Base-by-base conservation (phyloP, 1,284 basidiomycete genomes). In the Sporisorium exsertum region DNA sequence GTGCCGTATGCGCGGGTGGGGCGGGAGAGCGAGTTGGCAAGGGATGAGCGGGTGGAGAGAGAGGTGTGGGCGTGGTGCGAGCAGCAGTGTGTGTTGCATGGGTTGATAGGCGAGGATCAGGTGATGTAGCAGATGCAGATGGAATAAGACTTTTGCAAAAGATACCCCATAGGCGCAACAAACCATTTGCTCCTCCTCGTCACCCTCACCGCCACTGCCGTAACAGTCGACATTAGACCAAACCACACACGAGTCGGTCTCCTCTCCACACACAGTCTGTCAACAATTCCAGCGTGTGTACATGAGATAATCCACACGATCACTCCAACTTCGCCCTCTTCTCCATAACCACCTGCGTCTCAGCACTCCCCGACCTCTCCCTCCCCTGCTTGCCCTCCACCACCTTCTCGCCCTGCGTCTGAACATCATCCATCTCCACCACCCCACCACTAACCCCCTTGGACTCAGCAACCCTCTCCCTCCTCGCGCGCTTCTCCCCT, bases 1-100 rank as follows among this genome's bases (percentile, higher is more conserved):
- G 65, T 82, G 1, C 81, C 81, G 2, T 82, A 74, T 67, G 77
- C 79, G 12, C 52, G 59, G 3, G 59, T 64, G 0, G 77, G 79
- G 0, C 35, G 32, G 40, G 52, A 64, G 8, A 72, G 63, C 40
- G 50, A 69, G 5, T 45, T 74, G 16, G 81, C 66, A 0, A 42
- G 49, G 2, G 32, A 78, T 43, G 9, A 49, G 7, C 15, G 42
- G 7, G 47, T 63, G 0, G 50, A 66, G 16, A 58, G 61, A 0
- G 16, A 56, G n/a, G 71, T 78, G 3, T 76, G 69, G 56, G 16
- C 18, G 1, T 81, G 74, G 65, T 81, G 74, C 35, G 80, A 81
- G 33, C 42, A 58, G 10, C 69, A 77, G 43, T 78, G 75, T 29
- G 54, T 68, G 0, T 27, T 40, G 15, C 65, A 72, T 26, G 68